These are phyloP conservation scores for Rhodosporidiobolus sp. DNA, from an alignment of 768 basidiomycete species.

Conservation along the genomic window DNA sequence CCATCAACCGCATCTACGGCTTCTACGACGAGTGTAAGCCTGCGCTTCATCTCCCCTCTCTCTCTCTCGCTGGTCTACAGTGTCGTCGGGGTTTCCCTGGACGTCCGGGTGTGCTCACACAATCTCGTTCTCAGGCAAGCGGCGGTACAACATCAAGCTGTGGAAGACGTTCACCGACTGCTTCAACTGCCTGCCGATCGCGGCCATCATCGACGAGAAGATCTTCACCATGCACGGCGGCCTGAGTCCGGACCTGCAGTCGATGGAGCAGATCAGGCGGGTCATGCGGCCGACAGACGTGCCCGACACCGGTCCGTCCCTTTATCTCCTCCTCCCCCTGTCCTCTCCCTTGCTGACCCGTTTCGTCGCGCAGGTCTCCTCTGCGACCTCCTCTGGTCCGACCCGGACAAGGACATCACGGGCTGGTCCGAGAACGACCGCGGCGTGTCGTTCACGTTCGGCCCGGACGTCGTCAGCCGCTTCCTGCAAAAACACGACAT, in stretches of 20 bases:
- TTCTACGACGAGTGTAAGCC: constrained; percentile 98
- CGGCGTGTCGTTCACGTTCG: constrained; percentile 98
- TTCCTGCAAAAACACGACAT: constrained; percentile 99
- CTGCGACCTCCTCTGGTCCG: constrained; percentile 96
- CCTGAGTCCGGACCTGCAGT: constrained; percentile 92
- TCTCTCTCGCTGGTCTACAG: neutral
- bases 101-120: neutral
- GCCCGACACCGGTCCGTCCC: constrained; percentile 80
- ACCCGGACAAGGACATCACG: constrained; percentile 98
- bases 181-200: constrained; percentile 98
- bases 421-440: constrained; percentile 99
- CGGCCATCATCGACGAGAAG: constrained; percentile 99
- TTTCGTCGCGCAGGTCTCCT: constrained; percentile 65
- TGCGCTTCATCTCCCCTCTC: neutral
- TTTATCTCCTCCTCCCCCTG: neutral
- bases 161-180: constrained; percentile 99
- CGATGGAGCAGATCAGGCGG: constrained; percentile 98
- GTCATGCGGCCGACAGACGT: constrained; percentile 99
- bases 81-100: too few species aligned
- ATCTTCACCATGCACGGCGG: constrained; percentile 99
- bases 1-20: constrained; percentile 99
- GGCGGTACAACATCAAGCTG: constrained; percentile 99
- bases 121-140: constrained; percentile 68
- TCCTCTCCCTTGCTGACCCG: neutral
- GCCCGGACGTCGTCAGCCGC: constrained; percentile 93